Evolutionary conservation across 306 rosid genomes (phyloP), one percentile per base, ranked within the genome.

Genomic region (Astragalus glycyphyllos): DNA sequence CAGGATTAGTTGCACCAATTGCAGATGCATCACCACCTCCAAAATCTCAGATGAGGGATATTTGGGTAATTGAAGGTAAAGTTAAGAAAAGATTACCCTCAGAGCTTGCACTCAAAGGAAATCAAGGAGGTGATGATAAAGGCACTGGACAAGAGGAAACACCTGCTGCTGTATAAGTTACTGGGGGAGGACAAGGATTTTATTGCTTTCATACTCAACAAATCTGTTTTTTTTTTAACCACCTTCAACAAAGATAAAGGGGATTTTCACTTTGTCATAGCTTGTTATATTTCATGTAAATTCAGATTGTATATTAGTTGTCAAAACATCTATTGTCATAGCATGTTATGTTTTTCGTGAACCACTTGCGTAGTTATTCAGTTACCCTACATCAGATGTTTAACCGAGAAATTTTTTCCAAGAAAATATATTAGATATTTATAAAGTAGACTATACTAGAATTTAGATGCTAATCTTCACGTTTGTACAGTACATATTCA

Each of bases 1-100:
- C 91, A 29, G 99, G 99, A 68, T 81, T 91, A 69, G 73, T 94
- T 75, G 99, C 99, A 20, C 99, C 97, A 8, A 63, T 58, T 46
- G 87, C 70, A 61, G 97, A 94, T 49, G 67, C 85, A 34, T 23
- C 84, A 40, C 77, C 97, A n/a, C 99, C 97, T 7, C 96, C 96
- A 0, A 83, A 74, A 82, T 86, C 95, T 44, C 77, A 77, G 58
- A 78, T 86, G 2, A 83, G 77, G 91, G 83, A 82, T 55, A 62
- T 15, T 41, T 87, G 92, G 95, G 86, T 86, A 58, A 46, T 86
- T 9, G 89, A 85, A 80, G 92, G 87, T 17, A 65, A 87, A 68
- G 87, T 82, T 0, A 82, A 47, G 81, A 83, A 83, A 79, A 91
- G 75, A 65, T 26, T 87, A 73, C 99, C 97, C 34, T 84, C 99